phyloP scores from a whole-genome alignment of 179 eudicot species.

The Gypsophila paniculata region DNA sequence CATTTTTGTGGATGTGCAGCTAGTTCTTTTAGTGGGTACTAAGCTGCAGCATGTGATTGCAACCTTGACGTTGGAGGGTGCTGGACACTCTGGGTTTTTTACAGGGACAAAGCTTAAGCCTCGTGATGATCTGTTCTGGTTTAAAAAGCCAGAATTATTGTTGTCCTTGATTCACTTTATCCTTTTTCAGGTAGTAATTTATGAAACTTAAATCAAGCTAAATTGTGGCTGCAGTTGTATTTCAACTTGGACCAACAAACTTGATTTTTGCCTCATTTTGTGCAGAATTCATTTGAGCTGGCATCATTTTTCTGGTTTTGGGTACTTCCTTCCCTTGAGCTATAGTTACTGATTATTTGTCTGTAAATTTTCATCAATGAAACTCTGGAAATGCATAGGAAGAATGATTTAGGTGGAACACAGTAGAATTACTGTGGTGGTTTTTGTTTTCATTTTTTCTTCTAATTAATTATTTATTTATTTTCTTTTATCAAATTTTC shows the following conservation, averaged over 20 bases:
- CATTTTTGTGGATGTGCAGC: slow-evolving; percentile 40
- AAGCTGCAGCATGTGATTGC: slow-evolving; percentile 90
- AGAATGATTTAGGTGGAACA: not conserved
- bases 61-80: slow-evolving; percentile 84
- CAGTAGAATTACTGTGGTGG: not conserved
- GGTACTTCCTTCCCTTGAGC: slow-evolving; percentile 43
- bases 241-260: not conserved
- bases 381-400: no score
- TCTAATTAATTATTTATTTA: not conserved
- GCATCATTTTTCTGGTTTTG: slow-evolving; percentile 99
- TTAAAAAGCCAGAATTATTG: slow-evolving; percentile 76
- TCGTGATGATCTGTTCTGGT: slow-evolving; percentile 96
- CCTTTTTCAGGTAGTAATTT: slow-evolving; percentile 76
- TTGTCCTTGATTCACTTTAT: slow-evolving; percentile 84
- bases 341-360: slow-evolving; percentile 1
- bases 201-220: slow-evolving; percentile 1
- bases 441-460: not conserved
- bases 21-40: slow-evolving; percentile 86
- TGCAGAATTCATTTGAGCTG: slow-evolving; percentile 96
- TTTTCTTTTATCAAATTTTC: no score
- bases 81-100: slow-evolving; percentile 60
- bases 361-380: not conserved
- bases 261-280: slow-evolving; percentile 19
- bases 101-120: slow-evolving; percentile 63
- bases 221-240: not conserved